A percentile compares a stretch with the other conserved stretches of the same genome.
Evolutionary conservation across 2,329 filamentous ascomycete genomes (phyloP).

Genomic region (Paradendryphiella salina): DNA sequence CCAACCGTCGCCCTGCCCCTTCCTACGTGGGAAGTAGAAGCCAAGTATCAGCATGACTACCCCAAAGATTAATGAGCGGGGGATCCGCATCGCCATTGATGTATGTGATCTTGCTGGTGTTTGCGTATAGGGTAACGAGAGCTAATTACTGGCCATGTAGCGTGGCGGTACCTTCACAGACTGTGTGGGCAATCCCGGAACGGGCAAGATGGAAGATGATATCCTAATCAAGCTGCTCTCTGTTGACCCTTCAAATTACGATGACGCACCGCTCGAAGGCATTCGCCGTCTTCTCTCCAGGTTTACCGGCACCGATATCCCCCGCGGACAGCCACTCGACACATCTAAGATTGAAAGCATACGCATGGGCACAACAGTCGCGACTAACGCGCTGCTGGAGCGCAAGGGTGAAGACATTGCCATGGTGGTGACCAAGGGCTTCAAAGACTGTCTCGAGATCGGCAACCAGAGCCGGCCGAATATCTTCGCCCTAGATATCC

Average conservation of each 20-base stretch:
- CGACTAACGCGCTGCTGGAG: constrained; percentile 88
- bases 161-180: constrained; percentile 92
- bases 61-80: constrained; percentile 49
- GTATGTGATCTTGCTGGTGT: constrained; percentile 23
- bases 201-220: constrained; percentile 69
- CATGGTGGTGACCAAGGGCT: constrained; percentile 83
- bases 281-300: constrained; percentile 82
- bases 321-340: constrained; percentile 77
- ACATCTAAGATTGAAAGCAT: constrained; percentile 86
- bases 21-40: not conserved
- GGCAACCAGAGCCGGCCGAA: constrained; percentile 87
- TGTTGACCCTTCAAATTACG: constrained; percentile 87
- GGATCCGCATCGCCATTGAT: constrained; percentile 74
- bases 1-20: not conserved
- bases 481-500: constrained; percentile 88
- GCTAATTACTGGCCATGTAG: constrained; percentile 41
- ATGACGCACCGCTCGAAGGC: constrained; percentile 87
- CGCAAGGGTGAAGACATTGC: constrained; percentile 88
- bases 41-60: constrained; percentile 26
- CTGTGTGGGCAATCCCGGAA: constrained; percentile 79
- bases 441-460: constrained; percentile 84
- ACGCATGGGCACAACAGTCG: constrained; percentile 93
- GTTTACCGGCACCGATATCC: constrained; percentile 75
- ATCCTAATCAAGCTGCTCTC: constrained; percentile 86
- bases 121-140: not conserved